These are phyloP conservation scores for Incumbomyces lentus DNA, from an alignment of 2,329 filamentous ascomycete genomes.

Conservation along the genomic window DNA sequence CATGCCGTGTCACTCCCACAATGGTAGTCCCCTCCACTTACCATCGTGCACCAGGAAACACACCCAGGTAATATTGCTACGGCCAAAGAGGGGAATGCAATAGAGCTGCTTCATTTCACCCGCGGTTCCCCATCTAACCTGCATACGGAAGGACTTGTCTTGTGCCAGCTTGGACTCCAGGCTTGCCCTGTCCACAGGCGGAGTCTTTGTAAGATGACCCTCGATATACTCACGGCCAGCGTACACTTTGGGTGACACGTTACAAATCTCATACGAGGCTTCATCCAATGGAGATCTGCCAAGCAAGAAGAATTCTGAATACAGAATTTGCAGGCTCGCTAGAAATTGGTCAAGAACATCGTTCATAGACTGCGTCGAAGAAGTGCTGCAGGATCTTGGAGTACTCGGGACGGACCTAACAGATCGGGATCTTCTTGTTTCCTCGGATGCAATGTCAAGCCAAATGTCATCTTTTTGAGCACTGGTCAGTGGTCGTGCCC, in stretches of 20 bases:
- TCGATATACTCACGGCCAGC: conserved; percentile 21
- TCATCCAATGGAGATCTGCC: conserved; percentile 19
- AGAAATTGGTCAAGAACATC: conserved; percentile 21
- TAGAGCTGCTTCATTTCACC: conserved; percentile 22
- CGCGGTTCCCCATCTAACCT: conserved; percentile 22
- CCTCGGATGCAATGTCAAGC: conserved; percentile 18
- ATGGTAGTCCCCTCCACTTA: background rate
- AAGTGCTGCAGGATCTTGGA: background rate
- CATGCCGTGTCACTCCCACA: background rate
- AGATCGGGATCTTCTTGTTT: conserved; percentile 11
- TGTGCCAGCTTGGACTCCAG: conserved; percentile 15
- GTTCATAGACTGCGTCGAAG: conserved; percentile 9
- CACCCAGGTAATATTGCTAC: conserved; percentile 20
- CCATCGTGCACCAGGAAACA: conserved; percentile 21
- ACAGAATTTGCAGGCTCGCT: conserved; percentile 19
- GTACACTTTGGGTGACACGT: conserved; percentile 22
- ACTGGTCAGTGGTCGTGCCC: background rate
- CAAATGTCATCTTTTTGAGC: conserved; percentile 17
- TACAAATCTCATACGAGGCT: conserved; percentile 23
- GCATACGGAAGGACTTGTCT: conserved; percentile 17
- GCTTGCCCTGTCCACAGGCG: conserved; percentile 12
- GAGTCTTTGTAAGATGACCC: conserved; percentile 22
- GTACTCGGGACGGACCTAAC: conserved; percentile 1
- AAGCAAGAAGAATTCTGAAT: conserved; percentile 24
- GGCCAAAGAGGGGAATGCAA: conserved; percentile 22